A percentile compares a stretch with the other conserved stretches of the same genome.
phyloP scores from a whole-genome alignment of 2,329 filamentous ascomycete species.

The Aspergillus ochraceus region DNA sequence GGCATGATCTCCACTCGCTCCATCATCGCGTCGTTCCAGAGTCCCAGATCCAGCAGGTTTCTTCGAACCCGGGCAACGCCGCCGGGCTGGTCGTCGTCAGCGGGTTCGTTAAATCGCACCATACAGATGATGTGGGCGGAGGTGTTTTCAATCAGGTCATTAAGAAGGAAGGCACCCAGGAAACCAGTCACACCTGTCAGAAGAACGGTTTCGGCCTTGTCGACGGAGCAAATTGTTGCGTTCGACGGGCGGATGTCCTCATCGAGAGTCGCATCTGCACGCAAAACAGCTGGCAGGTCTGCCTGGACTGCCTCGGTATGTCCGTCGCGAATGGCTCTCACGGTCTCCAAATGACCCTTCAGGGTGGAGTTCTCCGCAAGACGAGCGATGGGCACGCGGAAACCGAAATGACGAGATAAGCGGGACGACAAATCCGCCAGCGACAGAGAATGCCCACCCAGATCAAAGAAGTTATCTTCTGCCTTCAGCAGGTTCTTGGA shows the following conservation, averaged over 20 bases:
- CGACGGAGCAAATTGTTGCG: conserved; percentile 58
- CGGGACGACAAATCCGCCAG: conserved; percentile 75
- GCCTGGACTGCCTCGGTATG: conserved; percentile 74
- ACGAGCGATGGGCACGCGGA: conserved; percentile 69
- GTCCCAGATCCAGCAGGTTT: conserved; percentile 73
- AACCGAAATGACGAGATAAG: conserved; percentile 68
- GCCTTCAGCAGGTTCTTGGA: conserved; percentile 61
- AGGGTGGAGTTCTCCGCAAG: conserved; percentile 72
- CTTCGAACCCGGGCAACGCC: conserved; percentile 72
- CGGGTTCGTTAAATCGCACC: conserved; percentile 69
- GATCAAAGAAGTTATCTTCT: conserved; percentile 77
- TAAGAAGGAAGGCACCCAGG: conserved; percentile 72
- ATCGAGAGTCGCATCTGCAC: conserved; percentile 65
- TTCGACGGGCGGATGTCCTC: conserved; percentile 63
- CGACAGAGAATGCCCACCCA: conserved; percentile 75
- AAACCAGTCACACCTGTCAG: conserved; percentile 77
- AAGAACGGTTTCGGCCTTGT: conserved; percentile 67
- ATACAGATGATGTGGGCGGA: conserved; percentile 70
- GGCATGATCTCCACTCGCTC: conserved; percentile 75
- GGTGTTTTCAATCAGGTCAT: conserved; percentile 66
- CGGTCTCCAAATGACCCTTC: conserved; percentile 68
- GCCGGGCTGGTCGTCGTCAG: conserved; percentile 62
- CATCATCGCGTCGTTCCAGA: conserved; percentile 75
- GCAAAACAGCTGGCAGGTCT: conserved; percentile 68
- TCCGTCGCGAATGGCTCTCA: conserved; percentile 70